Evolutionary conservation across 108 stramenopile genomes (phyloP).

Genomic region (Cyclostephanos invisitatus): DNA sequence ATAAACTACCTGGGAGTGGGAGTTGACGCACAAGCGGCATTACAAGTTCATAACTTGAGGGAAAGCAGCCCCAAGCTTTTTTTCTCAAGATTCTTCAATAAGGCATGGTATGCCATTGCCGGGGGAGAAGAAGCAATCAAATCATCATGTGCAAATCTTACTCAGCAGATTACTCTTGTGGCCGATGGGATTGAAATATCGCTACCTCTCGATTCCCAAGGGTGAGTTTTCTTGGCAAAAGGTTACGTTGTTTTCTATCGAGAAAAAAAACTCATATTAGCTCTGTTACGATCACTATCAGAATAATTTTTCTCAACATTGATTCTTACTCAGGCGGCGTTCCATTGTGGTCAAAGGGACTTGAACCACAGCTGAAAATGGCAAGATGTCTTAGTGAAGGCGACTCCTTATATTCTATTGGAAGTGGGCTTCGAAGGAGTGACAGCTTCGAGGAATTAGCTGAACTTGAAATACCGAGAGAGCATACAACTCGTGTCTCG

Average conservation of each 20-base stretch:
- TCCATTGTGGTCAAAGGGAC: slow-evolving; percentile 77
- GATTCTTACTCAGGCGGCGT: slow-evolving; percentile 90
- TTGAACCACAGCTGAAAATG: slow-evolving; percentile 27
- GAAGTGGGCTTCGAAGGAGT: slow-evolving; percentile 38
- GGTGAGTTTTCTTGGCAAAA: slow-evolving; percentile 9
- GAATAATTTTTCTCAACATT: slow-evolving; percentile 87
- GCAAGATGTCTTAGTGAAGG: slow-evolving; percentile 40
- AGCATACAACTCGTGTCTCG: slow-evolving; percentile 65
- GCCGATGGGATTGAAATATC: slow-evolving; percentile 88
- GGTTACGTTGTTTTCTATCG: too few relatives aligned
- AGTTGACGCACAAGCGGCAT: slow-evolving; percentile 84
- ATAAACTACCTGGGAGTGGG: slow-evolving; percentile 92
- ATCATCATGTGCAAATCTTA: slow-evolving; percentile 62
- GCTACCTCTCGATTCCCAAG: slow-evolving; percentile 84
- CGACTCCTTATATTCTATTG: slow-evolving; percentile 11
- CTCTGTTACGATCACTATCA: background rate
- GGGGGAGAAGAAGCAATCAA: slow-evolving; percentile 91
- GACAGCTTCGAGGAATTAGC: slow-evolving; percentile 66
- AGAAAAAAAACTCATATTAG: too few relatives aligned
- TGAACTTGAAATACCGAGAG: slow-evolving; percentile 43
- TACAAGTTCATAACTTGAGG: slow-evolving; percentile 83
- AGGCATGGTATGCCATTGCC: slow-evolving; percentile 87
- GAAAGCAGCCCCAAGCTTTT: slow-evolving; percentile 82
- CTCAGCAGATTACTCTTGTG: slow-evolving; percentile 73
- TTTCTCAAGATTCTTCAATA: slow-evolving; percentile 86